These are phyloP conservation scores for Candida loeiensis DNA, from an alignment of 805 yeast genomes.

Conservation along the genomic window DNA sequence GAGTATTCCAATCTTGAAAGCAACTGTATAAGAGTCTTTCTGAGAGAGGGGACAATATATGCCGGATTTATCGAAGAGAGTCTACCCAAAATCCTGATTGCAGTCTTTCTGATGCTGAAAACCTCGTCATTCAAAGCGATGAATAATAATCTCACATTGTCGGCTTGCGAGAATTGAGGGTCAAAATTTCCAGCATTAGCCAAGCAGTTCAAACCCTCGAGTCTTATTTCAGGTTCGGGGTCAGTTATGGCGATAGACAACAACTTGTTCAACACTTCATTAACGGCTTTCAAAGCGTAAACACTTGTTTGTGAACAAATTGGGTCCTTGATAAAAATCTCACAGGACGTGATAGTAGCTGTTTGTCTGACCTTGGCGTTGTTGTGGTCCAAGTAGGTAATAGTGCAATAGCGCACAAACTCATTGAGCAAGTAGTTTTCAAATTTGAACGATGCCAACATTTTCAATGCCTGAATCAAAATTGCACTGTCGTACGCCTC, in stretches of 20 bases:
- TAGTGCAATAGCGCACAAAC: conserved; percentile 79
- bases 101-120: conserved; percentile 75
- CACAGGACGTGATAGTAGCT: conserved; percentile 82
- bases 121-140: conserved; percentile 90
- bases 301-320: conserved; percentile 82
- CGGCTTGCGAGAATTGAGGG: conserved; percentile 91
- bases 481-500: conserved; percentile 42
- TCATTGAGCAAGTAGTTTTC: conserved; percentile 76
- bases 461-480: conserved; percentile 73
- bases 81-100: conserved; percentile 78
- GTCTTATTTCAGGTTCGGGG: conserved; percentile 78
- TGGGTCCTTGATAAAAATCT: conserved; percentile 71
- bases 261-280: conserved; percentile 77
- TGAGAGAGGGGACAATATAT: conserved; percentile 85
- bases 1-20: conserved; percentile 84
- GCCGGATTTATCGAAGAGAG: conserved; percentile 88
- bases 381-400: conserved; percentile 79
- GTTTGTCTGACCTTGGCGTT: conserved; percentile 75
- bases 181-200: conserved; percentile 66
- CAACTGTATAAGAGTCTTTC: conserved; percentile 82
- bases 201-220: conserved; percentile 70
- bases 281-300: conserved; percentile 75
- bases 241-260: conserved; percentile 85
- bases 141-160: conserved; percentile 76
- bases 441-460: conserved; percentile 72